These are phyloP conservation scores for Austroboletus novae-zelandiae DNA, from an alignment of 1,284 basidiomycete species.

Conservation along the genomic window DNA sequence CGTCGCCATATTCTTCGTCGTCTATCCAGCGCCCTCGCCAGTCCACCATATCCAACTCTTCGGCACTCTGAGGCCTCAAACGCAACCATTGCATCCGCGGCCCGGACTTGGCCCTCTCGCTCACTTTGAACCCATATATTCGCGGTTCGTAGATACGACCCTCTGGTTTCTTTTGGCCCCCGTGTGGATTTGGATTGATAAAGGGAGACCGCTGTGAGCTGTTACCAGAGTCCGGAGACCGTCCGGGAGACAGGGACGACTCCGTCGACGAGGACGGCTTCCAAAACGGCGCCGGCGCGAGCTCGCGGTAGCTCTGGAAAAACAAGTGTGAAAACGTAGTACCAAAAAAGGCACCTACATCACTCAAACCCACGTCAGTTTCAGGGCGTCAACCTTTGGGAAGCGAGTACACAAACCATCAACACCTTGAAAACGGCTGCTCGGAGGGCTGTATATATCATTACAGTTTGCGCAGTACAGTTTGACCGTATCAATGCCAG, in stretches of 20 bases:
- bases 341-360: conserved; percentile 93
- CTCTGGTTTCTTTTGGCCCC: conserved; percentile 82
- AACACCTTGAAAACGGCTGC: conserved; percentile 92
- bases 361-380: conserved; percentile 21
- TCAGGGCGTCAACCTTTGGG: not conserved
- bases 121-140: conserved; percentile 92
- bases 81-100: conserved; percentile 98
- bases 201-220: conserved; percentile 56
- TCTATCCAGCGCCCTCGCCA: conserved; percentile 85
- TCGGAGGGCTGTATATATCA: conserved; percentile 95
- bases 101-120: conserved; percentile 82
- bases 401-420: conserved; percentile 65
- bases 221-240: conserved; percentile 46
- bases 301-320: conserved; percentile 95
- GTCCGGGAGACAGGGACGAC: conserved; percentile 52
- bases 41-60: conserved; percentile 85
- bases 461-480: conserved; percentile 98
- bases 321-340: conserved; percentile 98
- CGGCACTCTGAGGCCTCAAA: conserved; percentile 74
- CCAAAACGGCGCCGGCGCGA: conserved; percentile 85
- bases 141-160: conserved; percentile 88
- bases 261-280: conserved; percentile 52
- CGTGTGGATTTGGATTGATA: conserved; percentile 80
- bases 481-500: conserved; percentile 98
- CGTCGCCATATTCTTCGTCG: conserved; percentile 63